A percentile compares a stretch with the other conserved stretches of the same genome.
These are phyloP conservation scores for Trametes villosa DNA, from an alignment of 768 basidiomycete genomes.

Conservation along the genomic window DNA sequence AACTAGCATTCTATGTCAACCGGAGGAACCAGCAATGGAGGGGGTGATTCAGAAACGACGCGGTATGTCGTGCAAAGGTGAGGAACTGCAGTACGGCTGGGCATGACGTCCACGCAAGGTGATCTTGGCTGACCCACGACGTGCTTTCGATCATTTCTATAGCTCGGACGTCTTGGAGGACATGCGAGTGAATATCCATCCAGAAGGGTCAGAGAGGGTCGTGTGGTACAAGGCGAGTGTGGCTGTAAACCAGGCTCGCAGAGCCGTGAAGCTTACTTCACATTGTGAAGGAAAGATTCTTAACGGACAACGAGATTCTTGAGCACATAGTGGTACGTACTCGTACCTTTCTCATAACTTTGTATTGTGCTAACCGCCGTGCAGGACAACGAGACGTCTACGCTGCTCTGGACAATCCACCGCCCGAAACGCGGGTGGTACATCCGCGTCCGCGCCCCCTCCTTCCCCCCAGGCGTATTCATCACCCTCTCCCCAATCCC, in stretches of 20 bases:
- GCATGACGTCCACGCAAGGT: neutral
- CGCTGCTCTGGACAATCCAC: conserved; percentile 76
- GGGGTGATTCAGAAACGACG: conserved; percentile 5
- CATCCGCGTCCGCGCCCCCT: conserved; percentile 72
- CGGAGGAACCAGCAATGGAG: neutral
- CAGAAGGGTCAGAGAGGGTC: conserved; percentile 59
- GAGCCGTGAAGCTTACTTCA: conserved; percentile 15
- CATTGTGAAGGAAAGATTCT: conserved; percentile 64
- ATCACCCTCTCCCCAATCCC: conserved; percentile 42
- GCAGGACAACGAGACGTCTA: conserved; percentile 70
- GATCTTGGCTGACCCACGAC: neutral
- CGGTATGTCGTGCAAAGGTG: conserved; percentile 24
- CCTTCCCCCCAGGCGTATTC: conserved; percentile 58
- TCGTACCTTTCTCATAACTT: no score
- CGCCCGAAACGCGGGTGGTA: conserved; percentile 86
- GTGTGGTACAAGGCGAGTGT: conserved; percentile 75
- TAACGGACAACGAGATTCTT: conserved; percentile 74
- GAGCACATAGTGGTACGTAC: conserved; percentile 75
- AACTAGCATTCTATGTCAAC: neutral
- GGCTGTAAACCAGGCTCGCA: conserved; percentile 11
- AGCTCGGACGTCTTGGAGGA: conserved; percentile 79
- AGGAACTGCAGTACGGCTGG: no score
- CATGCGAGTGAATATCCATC: conserved; percentile 64
- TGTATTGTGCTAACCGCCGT: neutral
- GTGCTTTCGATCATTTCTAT: neutral